Conservation (phyloP, 306 rosid genomes). For the Oemleria cerasiformis region DNA sequence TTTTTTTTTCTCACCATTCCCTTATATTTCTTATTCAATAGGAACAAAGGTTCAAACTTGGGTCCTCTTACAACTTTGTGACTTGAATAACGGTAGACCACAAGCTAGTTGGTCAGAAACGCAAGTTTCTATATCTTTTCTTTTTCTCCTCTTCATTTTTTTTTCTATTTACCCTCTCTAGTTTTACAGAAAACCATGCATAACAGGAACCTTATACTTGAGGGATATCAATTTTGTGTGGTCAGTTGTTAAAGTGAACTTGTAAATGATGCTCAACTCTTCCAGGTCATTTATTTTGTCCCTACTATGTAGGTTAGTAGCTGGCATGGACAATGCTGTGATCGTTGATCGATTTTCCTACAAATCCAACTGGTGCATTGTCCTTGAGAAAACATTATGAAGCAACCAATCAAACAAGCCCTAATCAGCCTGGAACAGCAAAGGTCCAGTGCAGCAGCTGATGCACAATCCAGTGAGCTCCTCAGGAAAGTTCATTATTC, state of each 20-base stretch:
- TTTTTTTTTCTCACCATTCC: too few relatives aligned
- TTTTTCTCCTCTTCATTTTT: too few relatives aligned
- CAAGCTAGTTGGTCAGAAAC: too few relatives aligned
- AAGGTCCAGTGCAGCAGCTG: background rate
- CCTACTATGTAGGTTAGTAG: constrained; percentile 54
- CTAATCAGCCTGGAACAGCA: constrained; percentile 6
- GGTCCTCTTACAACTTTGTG: too few relatives aligned
- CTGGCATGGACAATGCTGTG: constrained; percentile 61
- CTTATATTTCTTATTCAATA: too few relatives aligned
- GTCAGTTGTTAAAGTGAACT: background rate
- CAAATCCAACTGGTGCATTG: constrained; percentile 92
- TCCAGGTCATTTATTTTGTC: constrained; percentile 10
- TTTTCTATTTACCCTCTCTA: background rate
- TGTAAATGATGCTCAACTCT: background rate
- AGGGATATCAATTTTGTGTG: background rate
- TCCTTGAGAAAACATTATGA: constrained; percentile 70
- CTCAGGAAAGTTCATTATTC: background rate
- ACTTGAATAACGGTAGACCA: too few relatives aligned
- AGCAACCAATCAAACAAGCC: background rate
- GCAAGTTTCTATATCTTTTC: too few relatives aligned
- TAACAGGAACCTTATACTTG: background rate
- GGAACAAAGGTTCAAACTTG: too few relatives aligned
- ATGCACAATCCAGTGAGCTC: background rate
- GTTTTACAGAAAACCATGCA: background rate
- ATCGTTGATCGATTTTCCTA: constrained; percentile 78